Evolutionary conservation across 805 yeast genomes (phyloP).

Genomic region (Myxozyma kluyveri): DNA sequence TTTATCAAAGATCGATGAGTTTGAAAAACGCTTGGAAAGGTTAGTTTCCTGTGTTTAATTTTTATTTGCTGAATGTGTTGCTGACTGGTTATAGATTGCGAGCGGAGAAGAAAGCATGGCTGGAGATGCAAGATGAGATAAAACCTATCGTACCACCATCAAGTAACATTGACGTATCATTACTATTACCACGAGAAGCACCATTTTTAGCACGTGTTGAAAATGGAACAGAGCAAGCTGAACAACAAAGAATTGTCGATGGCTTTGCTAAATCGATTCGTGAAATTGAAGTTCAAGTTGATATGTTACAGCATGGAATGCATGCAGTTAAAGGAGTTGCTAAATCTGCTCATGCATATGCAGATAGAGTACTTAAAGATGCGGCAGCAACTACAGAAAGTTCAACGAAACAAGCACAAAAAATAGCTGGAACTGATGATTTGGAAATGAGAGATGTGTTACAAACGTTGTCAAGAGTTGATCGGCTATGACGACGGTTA

Average conservation of each 20-base stretch:
- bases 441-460: conserved; percentile 23
- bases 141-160: conserved; percentile 24
- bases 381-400: conserved; percentile 5
- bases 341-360: conserved; percentile 29
- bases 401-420: conserved; percentile 7
- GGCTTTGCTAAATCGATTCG: conserved; percentile 30
- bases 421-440: conserved; percentile 21
- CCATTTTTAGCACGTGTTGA: conserved; percentile 46
- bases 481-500: conserved; percentile 16
- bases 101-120: conserved; percentile 28
- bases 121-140: conserved; percentile 10
- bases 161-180: conserved; percentile 24
- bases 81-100: conserved; percentile 10
- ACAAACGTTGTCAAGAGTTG: conserved; percentile 23
- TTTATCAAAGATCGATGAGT: conserved; percentile 46
- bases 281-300: conserved; percentile 26
- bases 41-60: not conserved
- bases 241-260: conserved; percentile 1
- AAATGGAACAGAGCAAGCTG: conserved; percentile 22
- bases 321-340: conserved; percentile 31
- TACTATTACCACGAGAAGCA: conserved; percentile 23
- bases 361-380: conserved; percentile 6
- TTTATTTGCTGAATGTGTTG: too few species aligned
- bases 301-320: conserved; percentile 28
- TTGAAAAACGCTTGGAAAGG: conserved; percentile 45